Conservation (phyloP, 441 rosid genomes). For the Populus hybrid region DNA sequence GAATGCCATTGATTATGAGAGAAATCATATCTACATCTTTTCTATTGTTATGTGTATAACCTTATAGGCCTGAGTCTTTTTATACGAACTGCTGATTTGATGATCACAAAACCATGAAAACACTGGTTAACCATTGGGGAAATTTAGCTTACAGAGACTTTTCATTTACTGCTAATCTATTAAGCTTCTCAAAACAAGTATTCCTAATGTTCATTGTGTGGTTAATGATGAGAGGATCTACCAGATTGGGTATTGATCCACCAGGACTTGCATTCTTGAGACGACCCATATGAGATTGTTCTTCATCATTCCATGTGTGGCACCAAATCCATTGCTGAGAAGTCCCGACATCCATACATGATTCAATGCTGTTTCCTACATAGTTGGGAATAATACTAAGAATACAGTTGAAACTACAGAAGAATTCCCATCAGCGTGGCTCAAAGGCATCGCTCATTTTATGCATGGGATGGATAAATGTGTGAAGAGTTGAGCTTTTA, state of each 20-base stretch:
- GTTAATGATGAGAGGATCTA: constrained; percentile 12
- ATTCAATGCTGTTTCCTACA: constrained; percentile 70
- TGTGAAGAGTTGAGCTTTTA: background rate
- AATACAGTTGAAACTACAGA: background rate
- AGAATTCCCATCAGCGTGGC: constrained; percentile 3
- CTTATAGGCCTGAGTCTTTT: background rate
- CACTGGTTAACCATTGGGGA: background rate
- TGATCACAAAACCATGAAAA: background rate
- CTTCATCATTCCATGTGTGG: constrained; percentile 69
- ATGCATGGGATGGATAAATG: background rate
- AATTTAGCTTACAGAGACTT: background rate
- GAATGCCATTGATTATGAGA: background rate
- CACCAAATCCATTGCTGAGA: constrained; percentile 72
- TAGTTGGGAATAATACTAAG: background rate
- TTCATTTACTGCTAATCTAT: background rate
- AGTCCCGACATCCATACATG: constrained; percentile 89
- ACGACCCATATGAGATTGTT: constrained; percentile 83
- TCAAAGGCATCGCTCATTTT: background rate
- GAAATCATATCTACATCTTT: background rate
- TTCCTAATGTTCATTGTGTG: background rate
- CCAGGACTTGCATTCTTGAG: constrained; percentile 61
- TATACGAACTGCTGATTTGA: background rate
- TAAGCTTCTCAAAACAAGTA: too few relatives aligned
- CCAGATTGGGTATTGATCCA: constrained; percentile 72
- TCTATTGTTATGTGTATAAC: background rate